These are phyloP conservation scores for Eragrostis curvula DNA, from an alignment of 176 grass and related monocot species.

Conservation along the genomic window DNA sequence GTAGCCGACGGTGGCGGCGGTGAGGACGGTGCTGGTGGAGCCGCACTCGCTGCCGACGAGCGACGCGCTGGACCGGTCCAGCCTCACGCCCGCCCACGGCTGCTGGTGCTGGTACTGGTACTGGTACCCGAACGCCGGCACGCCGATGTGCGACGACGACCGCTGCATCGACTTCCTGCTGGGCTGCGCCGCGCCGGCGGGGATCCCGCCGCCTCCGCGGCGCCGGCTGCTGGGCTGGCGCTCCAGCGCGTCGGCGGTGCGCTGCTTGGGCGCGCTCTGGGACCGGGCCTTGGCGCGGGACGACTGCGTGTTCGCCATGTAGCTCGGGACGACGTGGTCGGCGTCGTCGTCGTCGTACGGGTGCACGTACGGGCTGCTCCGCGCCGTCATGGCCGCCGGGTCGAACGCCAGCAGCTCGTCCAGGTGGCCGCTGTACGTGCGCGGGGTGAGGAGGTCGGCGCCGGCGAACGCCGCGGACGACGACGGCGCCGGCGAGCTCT, in stretches of 20 bases:
- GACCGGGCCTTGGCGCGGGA: conserved; percentile 79
- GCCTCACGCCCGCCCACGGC: conserved; percentile 64
- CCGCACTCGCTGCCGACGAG: conserved; percentile 88
- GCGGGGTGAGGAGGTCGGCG: conserved; percentile 35
- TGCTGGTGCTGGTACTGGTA: conserved; percentile 26
- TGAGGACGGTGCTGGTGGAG: conserved; percentile 80
- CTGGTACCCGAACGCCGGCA: conserved; percentile 18
- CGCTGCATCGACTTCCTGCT: conserved; percentile 77
- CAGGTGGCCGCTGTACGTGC: conserved; percentile 52
- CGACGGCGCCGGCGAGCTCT: conserved; percentile 52
- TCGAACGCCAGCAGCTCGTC: conserved; percentile 47
- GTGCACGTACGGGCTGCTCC: conserved; percentile 49
- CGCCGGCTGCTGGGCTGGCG: conserved; percentile 68
- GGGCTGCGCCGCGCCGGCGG: conserved; percentile 18
- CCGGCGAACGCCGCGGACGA: conserved; percentile 34
- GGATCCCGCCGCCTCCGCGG: background rate
- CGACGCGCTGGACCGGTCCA: conserved; percentile 71
- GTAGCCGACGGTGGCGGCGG: conserved; percentile 43
- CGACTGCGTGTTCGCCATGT: conserved; percentile 82
- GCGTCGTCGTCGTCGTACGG: too few relatives aligned
- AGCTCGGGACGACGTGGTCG: conserved; percentile 44
- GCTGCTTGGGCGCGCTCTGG: conserved; percentile 82
- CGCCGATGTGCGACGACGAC: conserved; percentile 71
- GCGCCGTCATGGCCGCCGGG: conserved; percentile 27
- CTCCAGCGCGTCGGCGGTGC: conserved; percentile 60